Percentiles rank a stretch among this genome's conserved stretches.
Evolutionary conservation across 2,329 filamentous ascomycete species (phyloP).

Genomic region (Ceratocystis smalleyi): DNA sequence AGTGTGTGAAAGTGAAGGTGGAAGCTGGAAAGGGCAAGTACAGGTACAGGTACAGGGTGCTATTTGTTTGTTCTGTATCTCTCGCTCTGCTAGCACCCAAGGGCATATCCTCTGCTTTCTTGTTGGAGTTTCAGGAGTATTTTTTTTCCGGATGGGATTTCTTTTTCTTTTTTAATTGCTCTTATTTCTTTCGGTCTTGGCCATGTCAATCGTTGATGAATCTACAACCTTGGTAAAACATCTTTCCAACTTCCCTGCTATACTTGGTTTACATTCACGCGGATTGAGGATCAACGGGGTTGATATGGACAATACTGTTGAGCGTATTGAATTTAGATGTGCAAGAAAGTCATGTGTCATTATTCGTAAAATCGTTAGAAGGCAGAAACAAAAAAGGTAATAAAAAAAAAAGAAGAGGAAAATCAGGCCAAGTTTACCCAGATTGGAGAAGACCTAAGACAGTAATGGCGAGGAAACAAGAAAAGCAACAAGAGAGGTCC

Average conservation of each 20-base stretch:
- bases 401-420: not conserved
- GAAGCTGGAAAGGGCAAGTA: not conserved
- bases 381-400: no score
- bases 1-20: not conserved
- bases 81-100: not conserved
- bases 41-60: not conserved
- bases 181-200: not conserved
- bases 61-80: slow-evolving; percentile 1
- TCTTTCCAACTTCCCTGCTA: not conserved
- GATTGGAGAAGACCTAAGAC: no score
- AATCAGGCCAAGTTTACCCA: no score
- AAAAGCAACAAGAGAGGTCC: slow-evolving; percentile 3
- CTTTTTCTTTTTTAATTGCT: not conserved
- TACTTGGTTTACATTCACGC: not conserved
- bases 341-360: not conserved
- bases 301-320: not conserved
- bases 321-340: not conserved
- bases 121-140: slow-evolving; percentile 9
- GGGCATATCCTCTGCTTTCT: not conserved
- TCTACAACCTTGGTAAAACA: not conserved
- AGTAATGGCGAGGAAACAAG: no score
- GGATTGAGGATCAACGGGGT: no score
- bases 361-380: slow-evolving; percentile 1
- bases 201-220: not conserved
- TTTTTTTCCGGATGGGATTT: not conserved